These are phyloP conservation scores for Ustilago vetiveriae DNA, from an alignment of 1,284 basidiomycete species.

Conservation along the genomic window DNA sequence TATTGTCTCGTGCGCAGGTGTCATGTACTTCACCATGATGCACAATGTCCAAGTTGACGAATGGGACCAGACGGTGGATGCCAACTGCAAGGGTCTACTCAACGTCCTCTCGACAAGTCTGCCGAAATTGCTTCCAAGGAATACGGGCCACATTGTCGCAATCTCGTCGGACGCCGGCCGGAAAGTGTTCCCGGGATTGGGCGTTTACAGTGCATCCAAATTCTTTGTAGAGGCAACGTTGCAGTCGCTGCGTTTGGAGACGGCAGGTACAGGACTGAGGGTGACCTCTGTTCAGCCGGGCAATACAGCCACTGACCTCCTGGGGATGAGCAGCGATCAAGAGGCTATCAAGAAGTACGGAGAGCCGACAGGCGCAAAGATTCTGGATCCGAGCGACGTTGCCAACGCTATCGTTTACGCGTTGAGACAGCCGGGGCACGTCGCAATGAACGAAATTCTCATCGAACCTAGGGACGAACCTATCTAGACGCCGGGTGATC, in stretches of 20 bases:
- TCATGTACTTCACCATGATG: slow-evolving; percentile 67
- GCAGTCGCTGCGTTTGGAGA: slow-evolving; percentile 63
- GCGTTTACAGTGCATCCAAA: slow-evolving; percentile 65
- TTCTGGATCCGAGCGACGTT: slow-evolving; percentile 60
- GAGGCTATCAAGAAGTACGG: slow-evolving; percentile 65
- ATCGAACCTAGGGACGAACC: slow-evolving; percentile 57
- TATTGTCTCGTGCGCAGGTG: slow-evolving; percentile 61
- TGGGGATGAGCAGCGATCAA: slow-evolving; percentile 62
- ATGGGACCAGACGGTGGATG: slow-evolving; percentile 66
- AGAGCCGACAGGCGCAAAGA: slow-evolving; percentile 62
- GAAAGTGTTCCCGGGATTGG: slow-evolving; percentile 64
- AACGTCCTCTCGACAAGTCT: slow-evolving; percentile 56
- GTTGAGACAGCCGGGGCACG: slow-evolving; percentile 59
- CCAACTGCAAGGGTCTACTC: slow-evolving; percentile 66
- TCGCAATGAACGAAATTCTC: slow-evolving; percentile 63
- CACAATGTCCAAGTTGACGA: slow-evolving; percentile 56
- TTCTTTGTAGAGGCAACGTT: slow-evolving; percentile 66
- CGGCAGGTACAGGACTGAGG: slow-evolving; percentile 57
- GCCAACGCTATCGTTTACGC: slow-evolving; percentile 63
- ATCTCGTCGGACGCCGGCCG: slow-evolving; percentile 66
- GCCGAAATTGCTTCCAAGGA: slow-evolving; percentile 52
- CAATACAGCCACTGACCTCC: slow-evolving; percentile 62
- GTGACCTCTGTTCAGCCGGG: slow-evolving; percentile 64
- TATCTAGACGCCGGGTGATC: no score
- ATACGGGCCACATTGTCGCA: slow-evolving; percentile 61